Conservation (phyloP, 352 stramenopile species). For the Globisporangium viniferum region DNA sequence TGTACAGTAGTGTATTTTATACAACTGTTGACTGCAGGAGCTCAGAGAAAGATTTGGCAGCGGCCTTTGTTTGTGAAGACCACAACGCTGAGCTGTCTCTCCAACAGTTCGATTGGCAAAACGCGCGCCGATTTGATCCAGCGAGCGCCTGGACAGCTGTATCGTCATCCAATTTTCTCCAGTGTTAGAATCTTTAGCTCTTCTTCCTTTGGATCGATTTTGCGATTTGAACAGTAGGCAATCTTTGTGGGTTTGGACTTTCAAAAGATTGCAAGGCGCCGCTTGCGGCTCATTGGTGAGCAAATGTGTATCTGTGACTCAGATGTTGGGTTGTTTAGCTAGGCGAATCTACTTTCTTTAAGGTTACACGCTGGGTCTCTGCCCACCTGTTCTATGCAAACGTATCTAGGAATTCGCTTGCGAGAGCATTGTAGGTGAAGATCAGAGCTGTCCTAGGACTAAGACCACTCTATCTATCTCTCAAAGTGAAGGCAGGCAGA, state of each 20-base stretch:
- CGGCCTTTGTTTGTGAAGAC: no score
- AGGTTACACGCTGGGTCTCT: background rate
- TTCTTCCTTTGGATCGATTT: background rate
- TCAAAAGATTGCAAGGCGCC: background rate
- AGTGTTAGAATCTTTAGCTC: background rate
- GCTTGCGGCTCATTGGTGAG: background rate
- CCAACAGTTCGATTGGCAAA: background rate
- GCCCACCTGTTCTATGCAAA: no score
- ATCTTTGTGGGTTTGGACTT: background rate
- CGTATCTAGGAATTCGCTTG: background rate
- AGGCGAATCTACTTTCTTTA: background rate
- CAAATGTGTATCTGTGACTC: background rate
- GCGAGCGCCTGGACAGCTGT: background rate
- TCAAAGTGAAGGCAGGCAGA: no score
- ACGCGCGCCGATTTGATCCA: background rate
- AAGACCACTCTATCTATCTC: background rate
- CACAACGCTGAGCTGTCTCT: no score
- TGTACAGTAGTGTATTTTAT: no score
- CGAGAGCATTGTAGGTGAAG: background rate
- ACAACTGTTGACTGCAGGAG: background rate
- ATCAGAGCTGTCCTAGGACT: background rate
- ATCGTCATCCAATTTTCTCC: background rate
- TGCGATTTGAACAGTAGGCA: background rate
- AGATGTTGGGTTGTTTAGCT: background rate
- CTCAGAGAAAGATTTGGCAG: background rate